A percentile compares a stretch with the other conserved stretches of the same genome.
These are phyloP conservation scores for Fusarium concolor DNA, from an alignment of 2,329 filamentous ascomycete genomes.

Conservation along the genomic window DNA sequence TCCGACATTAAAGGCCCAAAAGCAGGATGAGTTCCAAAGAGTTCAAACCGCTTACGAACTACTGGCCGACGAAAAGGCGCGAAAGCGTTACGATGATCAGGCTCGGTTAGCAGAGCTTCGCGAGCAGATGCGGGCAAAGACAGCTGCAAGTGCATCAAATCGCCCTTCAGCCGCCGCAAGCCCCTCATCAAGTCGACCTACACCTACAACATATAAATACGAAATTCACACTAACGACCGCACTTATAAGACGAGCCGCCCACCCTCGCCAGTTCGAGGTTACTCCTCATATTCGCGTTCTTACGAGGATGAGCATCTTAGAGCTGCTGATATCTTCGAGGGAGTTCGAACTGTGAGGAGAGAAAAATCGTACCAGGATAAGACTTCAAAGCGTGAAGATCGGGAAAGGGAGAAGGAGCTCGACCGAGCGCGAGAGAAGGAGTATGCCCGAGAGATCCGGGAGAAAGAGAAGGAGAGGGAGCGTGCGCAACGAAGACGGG, in stretches of 20 bases:
- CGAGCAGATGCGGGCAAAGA: constrained; percentile 61
- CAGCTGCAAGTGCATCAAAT: constrained; percentile 35
- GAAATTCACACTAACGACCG: constrained; percentile 65
- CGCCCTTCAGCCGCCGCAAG: constrained; percentile 19
- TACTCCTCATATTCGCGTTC: constrained; percentile 54
- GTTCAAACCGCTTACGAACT: constrained; percentile 95
- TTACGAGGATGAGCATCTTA: constrained; percentile 59
- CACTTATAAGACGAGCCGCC: constrained; percentile 53
- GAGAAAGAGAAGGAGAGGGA: constrained; percentile 46
- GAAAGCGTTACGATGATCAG: constrained; percentile 82
- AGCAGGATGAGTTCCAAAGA: constrained; percentile 89
- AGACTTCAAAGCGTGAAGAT: constrained; percentile 57
- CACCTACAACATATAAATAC: constrained; percentile 53
- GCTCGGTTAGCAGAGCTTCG: constrained; percentile 74
- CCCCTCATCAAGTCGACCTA: constrained; percentile 45
- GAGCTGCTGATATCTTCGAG: constrained; percentile 58
- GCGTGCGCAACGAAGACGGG: constrained; percentile 20
- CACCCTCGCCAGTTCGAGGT: constrained; percentile 46
- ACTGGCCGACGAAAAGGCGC: constrained; percentile 79
- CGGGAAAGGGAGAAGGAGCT: constrained; percentile 51
- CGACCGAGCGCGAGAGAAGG: constrained; percentile 49
- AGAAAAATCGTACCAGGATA: constrained; percentile 61
- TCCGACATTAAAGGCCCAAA: constrained; percentile 77
- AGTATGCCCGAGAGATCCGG: constrained; percentile 39
- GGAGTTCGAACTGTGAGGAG: constrained; percentile 58